phyloP scores from a whole-genome alignment of 345 rosid genomes.

The Brassica nigra region DNA sequence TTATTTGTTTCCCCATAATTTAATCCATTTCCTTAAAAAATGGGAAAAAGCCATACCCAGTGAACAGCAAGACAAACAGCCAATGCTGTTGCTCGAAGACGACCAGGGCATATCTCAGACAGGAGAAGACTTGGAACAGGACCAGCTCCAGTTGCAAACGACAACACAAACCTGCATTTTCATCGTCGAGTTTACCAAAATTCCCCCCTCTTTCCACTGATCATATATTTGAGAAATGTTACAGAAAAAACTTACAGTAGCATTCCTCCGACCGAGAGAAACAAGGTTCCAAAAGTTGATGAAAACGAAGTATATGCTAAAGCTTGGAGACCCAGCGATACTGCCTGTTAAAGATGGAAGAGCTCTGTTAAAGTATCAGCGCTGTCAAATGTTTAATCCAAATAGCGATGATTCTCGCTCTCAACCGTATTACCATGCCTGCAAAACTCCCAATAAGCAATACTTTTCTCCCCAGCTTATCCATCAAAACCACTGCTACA shows the following conservation, averaged over 20 bases:
- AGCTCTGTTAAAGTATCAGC: not conserved
- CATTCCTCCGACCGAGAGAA: constrained; percentile 90
- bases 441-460: constrained; percentile 88
- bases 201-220: not conserved
- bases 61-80: constrained; percentile 90
- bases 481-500: constrained; percentile 84
- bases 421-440: constrained; percentile 68
- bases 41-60: constrained; percentile 60
- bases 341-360: constrained; percentile 51
- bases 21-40: not conserved
- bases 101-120: constrained; percentile 86
- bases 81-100: constrained; percentile 88
- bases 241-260: constrained; percentile 61
- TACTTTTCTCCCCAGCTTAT: constrained; percentile 83
- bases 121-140: constrained; percentile 89
- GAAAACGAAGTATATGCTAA: constrained; percentile 64
- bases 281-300: constrained; percentile 54
- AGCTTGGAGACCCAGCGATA: constrained; percentile 75
- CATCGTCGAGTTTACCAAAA: constrained; percentile 9
- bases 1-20: not conserved
- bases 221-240: not conserved
- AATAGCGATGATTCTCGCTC: constrained; percentile 11
- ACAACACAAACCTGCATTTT: constrained; percentile 73
- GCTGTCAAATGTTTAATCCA: not conserved
- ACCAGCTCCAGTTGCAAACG: constrained; percentile 86